Evolutionary conservation across 2,329 filamentous ascomycete species (phyloP).

Genomic region (Teratosphaeria destructans): DNA sequence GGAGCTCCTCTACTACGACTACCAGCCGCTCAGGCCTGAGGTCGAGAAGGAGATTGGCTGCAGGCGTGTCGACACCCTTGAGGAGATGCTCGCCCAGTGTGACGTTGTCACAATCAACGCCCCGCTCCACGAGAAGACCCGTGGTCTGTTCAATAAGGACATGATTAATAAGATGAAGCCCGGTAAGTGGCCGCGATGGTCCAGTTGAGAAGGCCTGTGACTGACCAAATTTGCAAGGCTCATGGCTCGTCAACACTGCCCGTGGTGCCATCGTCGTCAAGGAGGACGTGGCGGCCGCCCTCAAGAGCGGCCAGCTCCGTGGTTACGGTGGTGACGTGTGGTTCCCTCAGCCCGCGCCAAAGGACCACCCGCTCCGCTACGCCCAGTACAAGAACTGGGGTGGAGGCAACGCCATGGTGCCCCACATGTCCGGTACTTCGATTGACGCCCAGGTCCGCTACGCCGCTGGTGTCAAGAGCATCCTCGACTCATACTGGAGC

Average conservation of each 20-base stretch:
- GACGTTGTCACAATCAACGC: slow-evolving; percentile 99
- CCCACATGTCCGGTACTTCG: slow-evolving; percentile 98
- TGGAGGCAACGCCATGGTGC: slow-evolving; percentile 96
- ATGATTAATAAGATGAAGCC: slow-evolving; percentile 98
- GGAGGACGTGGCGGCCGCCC: slow-evolving; percentile 90
- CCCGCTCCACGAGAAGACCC: slow-evolving; percentile 96
- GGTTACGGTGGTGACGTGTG: slow-evolving; percentile 85
- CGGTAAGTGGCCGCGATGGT: slow-evolving; percentile 43
- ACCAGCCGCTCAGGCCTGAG: slow-evolving; percentile 83
- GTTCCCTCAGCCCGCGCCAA: slow-evolving; percentile 94
- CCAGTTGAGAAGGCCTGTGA: slow-evolving; percentile 1
- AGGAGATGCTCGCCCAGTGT: slow-evolving; percentile 90
- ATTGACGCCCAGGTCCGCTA: slow-evolving; percentile 85
- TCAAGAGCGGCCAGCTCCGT: slow-evolving; percentile 82
- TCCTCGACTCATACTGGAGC: slow-evolving; percentile 82
- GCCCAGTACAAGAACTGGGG: slow-evolving; percentile 82
- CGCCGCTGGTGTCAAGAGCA: slow-evolving; percentile 57
- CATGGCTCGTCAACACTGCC: slow-evolving; percentile 97
- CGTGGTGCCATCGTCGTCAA: slow-evolving; percentile 98
- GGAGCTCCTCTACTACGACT: slow-evolving; percentile 98
- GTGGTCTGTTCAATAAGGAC: slow-evolving; percentile 96
- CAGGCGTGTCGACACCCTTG: slow-evolving; percentile 75
- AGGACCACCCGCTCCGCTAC: slow-evolving; percentile 84
- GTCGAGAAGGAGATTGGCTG: slow-evolving; percentile 92
- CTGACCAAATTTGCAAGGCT: slow-evolving; percentile 43